Evolutionary conservation across 2,329 filamentous ascomycete genomes (phyloP).

Genomic region (Botrytis elliptica): DNA sequence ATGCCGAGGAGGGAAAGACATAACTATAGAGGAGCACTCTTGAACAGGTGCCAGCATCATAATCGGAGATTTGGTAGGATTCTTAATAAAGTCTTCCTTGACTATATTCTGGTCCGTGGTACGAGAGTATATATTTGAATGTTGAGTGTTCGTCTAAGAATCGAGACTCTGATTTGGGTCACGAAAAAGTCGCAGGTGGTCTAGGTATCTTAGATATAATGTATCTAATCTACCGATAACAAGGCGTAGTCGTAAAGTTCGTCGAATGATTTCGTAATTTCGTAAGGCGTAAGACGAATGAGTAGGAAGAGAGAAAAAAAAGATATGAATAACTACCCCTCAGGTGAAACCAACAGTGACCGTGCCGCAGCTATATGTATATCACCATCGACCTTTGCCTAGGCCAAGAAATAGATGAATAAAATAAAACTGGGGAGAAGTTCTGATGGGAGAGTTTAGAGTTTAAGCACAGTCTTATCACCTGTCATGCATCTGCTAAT

Average conservation of each 20-base stretch:
- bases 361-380: slow-evolving; percentile 17
- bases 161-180: slow-evolving; percentile 20
- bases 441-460: neutral
- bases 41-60: slow-evolving; percentile 35
- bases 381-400: neutral
- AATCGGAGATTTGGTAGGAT: slow-evolving; percentile 23
- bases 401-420: slow-evolving; percentile 4
- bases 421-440: neutral
- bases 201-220: slow-evolving; percentile 3
- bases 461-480: slow-evolving; percentile 14
- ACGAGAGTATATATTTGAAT: neutral
- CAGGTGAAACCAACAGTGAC: neutral
- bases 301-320: neutral
- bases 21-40: slow-evolving; percentile 30
- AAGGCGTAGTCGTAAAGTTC: slow-evolving; percentile 9
- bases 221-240: neutral
- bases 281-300: slow-evolving; percentile 10
- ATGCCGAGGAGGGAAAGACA: slow-evolving; percentile 34
- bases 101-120: neutral
- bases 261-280: slow-evolving; percentile 9
- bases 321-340: neutral
- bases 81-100: slow-evolving; percentile 4
- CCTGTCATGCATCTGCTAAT: slow-evolving; percentile 6
- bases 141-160: neutral
- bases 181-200: slow-evolving; percentile 19